A percentile compares a stretch with the other conserved stretches of the same genome.
These are phyloP conservation scores for Paramecium pentaurelia DNA, from an alignment of 73 alveolate species.

Conservation along the genomic window DNA sequence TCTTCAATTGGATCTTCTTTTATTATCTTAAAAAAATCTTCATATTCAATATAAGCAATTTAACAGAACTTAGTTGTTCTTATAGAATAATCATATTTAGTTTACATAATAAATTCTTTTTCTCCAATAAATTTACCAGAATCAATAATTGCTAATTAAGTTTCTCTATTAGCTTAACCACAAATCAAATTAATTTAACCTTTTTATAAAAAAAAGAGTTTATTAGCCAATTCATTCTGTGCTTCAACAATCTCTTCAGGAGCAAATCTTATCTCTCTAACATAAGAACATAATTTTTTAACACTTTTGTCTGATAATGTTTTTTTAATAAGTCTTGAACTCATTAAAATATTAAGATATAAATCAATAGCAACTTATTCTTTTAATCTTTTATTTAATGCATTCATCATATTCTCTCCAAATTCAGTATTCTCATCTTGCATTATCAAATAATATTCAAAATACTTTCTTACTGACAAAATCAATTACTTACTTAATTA, in stretches of 20 bases:
- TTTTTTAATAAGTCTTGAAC: neutral
- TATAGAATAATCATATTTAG: neutral
- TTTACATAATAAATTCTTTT: neutral
- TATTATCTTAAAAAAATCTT: neutral
- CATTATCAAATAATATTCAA: neutral
- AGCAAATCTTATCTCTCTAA: neutral
- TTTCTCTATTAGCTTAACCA: neutral
- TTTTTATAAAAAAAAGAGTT: neutral
- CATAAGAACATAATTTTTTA: neutral
- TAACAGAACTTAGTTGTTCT: neutral
- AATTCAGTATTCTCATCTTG: neutral
- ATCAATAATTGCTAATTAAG: neutral
- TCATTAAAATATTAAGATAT: neutral
- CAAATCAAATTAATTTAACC: neutral
- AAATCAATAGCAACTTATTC: neutral
- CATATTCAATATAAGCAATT: constrained; percentile 2
- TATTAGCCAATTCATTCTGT: neutral
- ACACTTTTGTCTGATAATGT: neutral
- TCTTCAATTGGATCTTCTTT: neutral
- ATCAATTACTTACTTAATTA: neutral
- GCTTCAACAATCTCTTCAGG: neutral
- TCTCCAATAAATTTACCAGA: neutral
- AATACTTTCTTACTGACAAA: neutral
- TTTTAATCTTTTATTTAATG: neutral
- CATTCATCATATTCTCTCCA: neutral